Evolutionary conservation across 768 basidiomycete species (phyloP).

Genomic region (Lactarius vividus): DNA sequence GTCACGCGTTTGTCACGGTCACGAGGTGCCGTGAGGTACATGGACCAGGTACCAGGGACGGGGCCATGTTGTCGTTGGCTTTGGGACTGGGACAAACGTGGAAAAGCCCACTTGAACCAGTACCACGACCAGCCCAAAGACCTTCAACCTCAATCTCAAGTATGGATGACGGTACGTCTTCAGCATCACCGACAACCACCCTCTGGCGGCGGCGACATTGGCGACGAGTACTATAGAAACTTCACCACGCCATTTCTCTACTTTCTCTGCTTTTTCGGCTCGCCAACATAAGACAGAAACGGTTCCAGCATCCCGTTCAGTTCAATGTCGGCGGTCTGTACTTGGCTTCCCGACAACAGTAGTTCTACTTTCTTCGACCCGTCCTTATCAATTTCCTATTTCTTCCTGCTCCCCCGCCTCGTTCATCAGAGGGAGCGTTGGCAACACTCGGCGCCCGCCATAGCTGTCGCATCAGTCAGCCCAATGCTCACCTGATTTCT

Average conservation of each 20-base stretch:
- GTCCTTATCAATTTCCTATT: slow-evolving; percentile 18
- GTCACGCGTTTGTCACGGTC: slow-evolving; percentile 26
- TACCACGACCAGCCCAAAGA: slow-evolving; percentile 30
- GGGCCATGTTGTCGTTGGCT: not conserved
- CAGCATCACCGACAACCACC: slow-evolving; percentile 68
- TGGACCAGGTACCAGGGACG: slow-evolving; percentile 1
- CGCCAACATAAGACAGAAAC: slow-evolving; percentile 27
- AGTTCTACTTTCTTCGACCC: slow-evolving; percentile 20
- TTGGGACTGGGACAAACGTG: not conserved
- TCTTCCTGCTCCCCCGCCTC: slow-evolving; percentile 27
- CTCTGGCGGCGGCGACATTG: slow-evolving; percentile 45
- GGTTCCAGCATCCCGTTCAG: slow-evolving; percentile 23
- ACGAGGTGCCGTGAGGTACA: slow-evolving; percentile 3
- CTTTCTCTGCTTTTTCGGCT: slow-evolving; percentile 27
- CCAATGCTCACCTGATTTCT: slow-evolving; percentile 28
- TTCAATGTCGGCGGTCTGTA: slow-evolving; percentile 28
- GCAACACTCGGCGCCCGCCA: slow-evolving; percentile 26
- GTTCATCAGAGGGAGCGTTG: slow-evolving; percentile 28
- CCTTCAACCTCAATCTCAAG: slow-evolving; percentile 32
- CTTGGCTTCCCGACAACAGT: slow-evolving; percentile 28
- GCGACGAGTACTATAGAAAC: slow-evolving; percentile 37
- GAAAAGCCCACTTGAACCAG: slow-evolving; percentile 18
- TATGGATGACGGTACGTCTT: slow-evolving; percentile 76
- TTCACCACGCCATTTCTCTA: slow-evolving; percentile 26
- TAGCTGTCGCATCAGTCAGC: slow-evolving; percentile 26